Conservation (phyloP, 257 asterid genomes). For the Jaltomata sinuosa region DNA sequence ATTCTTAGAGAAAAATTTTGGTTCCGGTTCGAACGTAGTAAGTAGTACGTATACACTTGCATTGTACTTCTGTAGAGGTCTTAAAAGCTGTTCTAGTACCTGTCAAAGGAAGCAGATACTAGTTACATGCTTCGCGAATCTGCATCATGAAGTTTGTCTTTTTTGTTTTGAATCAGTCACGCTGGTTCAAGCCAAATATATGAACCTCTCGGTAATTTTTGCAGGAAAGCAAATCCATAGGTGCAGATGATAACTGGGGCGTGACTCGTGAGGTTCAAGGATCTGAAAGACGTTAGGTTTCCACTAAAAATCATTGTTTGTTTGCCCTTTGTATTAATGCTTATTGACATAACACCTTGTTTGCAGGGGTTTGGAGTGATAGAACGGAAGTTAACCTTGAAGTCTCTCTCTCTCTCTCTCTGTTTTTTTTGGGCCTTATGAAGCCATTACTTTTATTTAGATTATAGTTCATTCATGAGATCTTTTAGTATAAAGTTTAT, state of each 20-base stretch:
- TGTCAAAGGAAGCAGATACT: not conserved
- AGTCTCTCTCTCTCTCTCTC: conserved; percentile 25
- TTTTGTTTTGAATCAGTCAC: not conserved
- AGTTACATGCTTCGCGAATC: not conserved
- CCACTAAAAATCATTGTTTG: not conserved
- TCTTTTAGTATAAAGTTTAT: not conserved
- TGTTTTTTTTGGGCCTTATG: not conserved
- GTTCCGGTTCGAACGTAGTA: conserved; percentile 5
- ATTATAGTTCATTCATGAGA: not conserved
- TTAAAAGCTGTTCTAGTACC: not conserved
- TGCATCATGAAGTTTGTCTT: not conserved
- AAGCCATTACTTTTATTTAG: not conserved
- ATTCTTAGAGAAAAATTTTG: not conserved
- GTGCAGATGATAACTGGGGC: conserved; percentile 98
- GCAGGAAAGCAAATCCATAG: conserved; percentile 90
- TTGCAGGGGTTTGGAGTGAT: conserved; percentile 75
- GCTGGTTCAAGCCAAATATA: not conserved
- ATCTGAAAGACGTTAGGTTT: conserved; percentile 58
- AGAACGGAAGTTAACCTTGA: conserved; percentile 82
- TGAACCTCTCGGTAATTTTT: not conserved
- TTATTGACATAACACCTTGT: conserved; percentile 14
- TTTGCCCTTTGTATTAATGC: not conserved
- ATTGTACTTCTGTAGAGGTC: not conserved
- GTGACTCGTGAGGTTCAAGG: conserved; percentile 88
- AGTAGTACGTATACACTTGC: not conserved